phyloP scores from a whole-genome alignment of 371 early-diverging fungal genomes.

The Rhizopus arrhizus region DNA sequence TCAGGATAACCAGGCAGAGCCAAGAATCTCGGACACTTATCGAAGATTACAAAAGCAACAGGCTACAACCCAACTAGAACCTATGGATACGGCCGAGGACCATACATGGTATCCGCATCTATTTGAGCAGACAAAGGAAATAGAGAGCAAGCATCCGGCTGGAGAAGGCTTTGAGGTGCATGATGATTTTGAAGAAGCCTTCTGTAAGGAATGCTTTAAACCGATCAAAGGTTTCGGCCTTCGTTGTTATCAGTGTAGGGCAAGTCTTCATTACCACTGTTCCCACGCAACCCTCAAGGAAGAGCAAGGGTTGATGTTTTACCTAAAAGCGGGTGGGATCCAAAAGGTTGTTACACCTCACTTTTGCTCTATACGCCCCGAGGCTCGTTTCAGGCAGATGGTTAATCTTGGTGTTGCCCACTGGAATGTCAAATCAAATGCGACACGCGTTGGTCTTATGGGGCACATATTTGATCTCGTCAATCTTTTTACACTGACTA shows the following conservation, averaged over 20 bases:
- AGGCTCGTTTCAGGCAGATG: slow-evolving; percentile 27
- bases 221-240: slow-evolving; percentile 55
- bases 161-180: slow-evolving; percentile 9
- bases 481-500: slow-evolving; percentile 58
- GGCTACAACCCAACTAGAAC: slow-evolving; percentile 6
- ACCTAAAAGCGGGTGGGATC: slow-evolving; percentile 47
- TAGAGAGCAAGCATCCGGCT: slow-evolving; percentile 4
- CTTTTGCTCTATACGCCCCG: slow-evolving; percentile 37
- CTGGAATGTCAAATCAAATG: slow-evolving; percentile 23
- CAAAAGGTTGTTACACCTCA: slow-evolving; percentile 53
- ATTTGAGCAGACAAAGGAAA: slow-evolving; percentile 22
- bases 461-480: slow-evolving; percentile 58
- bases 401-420: slow-evolving; percentile 14
- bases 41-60: slow-evolving; percentile 18
- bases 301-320: slow-evolving; percentile 44
- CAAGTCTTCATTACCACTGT: slow-evolving; percentile 46
- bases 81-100: slow-evolving; percentile 11
- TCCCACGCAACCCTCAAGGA: slow-evolving; percentile 22
- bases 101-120: slow-evolving; percentile 54
- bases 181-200: slow-evolving; percentile 34
- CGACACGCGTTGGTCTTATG: slow-evolving; percentile 17
- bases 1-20: slow-evolving; percentile 20
- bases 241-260: slow-evolving; percentile 57
- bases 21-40: neutral
- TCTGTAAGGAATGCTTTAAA: slow-evolving; percentile 57